Evolutionary conservation across 2,329 filamentous ascomycete genomes (phyloP).

Genomic region (Penicillium sp.): DNA sequence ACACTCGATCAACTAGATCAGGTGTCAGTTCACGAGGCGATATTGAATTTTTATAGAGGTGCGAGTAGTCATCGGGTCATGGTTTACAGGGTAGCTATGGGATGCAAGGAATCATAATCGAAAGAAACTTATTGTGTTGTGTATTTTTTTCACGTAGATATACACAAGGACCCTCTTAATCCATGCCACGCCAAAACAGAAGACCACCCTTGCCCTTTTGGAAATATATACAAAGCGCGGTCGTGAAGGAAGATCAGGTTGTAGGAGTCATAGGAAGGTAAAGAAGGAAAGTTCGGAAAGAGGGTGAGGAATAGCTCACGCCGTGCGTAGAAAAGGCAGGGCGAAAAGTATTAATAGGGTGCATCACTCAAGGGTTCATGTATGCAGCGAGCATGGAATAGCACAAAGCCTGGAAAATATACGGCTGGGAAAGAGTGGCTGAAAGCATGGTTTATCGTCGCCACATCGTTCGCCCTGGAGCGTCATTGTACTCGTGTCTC

Average conservation of each 20-base stretch:
- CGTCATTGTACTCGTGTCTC: slow-evolving; percentile 22
- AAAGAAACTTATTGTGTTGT: neutral
- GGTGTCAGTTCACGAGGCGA: too few species aligned
- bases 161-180: slow-evolving; percentile 7
- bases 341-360: neutral
- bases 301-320: neutral
- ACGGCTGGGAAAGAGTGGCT: neutral
- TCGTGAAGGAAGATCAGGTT: neutral
- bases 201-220: neutral
- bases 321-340: neutral
- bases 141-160: slow-evolving; percentile 6
- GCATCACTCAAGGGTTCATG: neutral
- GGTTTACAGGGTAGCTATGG: too few species aligned
- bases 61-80: too few species aligned
- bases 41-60: too few species aligned
- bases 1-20: too few species aligned
- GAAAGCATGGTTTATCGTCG: slow-evolving; percentile 16
- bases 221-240: slow-evolving; percentile 16
- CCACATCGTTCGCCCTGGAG: slow-evolving; percentile 20
- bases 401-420: neutral
- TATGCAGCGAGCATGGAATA: neutral
- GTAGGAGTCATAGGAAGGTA: slow-evolving; percentile 1
- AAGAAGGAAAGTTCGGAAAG: neutral
- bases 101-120: too few species aligned
- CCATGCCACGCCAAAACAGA: slow-evolving; percentile 1